Evolutionary conservation across 768 basidiomycete genomes (phyloP).

Genomic region (Ramaria sp.): DNA sequence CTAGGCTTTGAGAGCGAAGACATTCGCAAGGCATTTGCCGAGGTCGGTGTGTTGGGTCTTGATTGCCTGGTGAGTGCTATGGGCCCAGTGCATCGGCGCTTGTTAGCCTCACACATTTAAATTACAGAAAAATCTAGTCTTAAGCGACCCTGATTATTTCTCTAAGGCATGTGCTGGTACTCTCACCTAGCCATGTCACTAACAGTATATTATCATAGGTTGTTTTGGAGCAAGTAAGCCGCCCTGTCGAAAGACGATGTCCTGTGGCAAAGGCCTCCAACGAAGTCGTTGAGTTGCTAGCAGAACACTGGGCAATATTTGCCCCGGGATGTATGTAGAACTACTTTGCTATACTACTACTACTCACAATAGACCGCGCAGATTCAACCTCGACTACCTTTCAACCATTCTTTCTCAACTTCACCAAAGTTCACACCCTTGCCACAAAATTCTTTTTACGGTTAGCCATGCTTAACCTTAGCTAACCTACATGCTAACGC

Average conservation of each 20-base stretch:
- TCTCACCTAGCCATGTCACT: neutral
- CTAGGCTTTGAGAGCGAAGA: constrained; percentile 74
- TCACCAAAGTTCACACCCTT: constrained; percentile 69
- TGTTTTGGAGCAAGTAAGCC: constrained; percentile 69
- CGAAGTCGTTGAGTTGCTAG: constrained; percentile 74
- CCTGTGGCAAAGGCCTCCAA: constrained; percentile 78
- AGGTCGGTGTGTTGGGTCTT: constrained; percentile 71
- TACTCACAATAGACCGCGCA: constrained; percentile 15
- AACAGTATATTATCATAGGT: constrained; percentile 32
- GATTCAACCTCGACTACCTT: constrained; percentile 76
- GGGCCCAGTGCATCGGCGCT: no score
- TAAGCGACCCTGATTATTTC: constrained; percentile 59
- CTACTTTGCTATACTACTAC: neutral
- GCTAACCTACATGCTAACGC: neutral
- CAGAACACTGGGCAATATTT: constrained; percentile 79
- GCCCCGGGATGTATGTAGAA: constrained; percentile 65
- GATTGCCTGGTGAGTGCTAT: constrained; percentile 56
- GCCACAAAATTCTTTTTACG: constrained; percentile 81
- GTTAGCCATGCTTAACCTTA: constrained; percentile 4
- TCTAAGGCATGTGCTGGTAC: constrained; percentile 41
- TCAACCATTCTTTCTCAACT: constrained; percentile 82
- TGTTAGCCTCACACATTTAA: neutral
- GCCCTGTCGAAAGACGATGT: constrained; percentile 65
- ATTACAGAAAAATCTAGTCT: constrained; percentile 56
- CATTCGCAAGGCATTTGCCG: constrained; percentile 62